phyloP scores from a whole-genome alignment of 148 eudicot species.

The Camellia granthamiana region DNA sequence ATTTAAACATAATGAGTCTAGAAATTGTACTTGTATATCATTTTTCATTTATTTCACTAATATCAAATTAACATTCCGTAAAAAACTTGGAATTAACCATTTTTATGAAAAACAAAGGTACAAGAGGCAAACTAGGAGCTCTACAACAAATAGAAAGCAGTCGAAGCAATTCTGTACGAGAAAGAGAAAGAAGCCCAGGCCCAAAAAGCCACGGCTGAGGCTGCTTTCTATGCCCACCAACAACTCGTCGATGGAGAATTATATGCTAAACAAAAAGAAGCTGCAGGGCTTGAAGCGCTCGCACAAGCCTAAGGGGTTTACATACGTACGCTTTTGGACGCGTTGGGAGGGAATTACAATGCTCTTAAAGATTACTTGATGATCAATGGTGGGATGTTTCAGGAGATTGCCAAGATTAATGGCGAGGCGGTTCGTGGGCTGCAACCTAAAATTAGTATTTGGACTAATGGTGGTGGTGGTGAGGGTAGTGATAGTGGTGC shows the following conservation, averaged over 20 bases:
- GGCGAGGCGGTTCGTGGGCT: constrained; percentile 48
- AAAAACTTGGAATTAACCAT: too few relatives aligned
- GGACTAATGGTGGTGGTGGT: constrained; percentile 40
- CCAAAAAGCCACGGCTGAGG: constrained; percentile 37
- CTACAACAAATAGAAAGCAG: constrained; percentile 52
- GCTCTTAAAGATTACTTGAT: constrained; percentile 58
- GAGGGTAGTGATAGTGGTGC: constrained; percentile 37
- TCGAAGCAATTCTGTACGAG: constrained; percentile 35
- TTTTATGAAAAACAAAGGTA: constrained; percentile 25
- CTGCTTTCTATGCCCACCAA: constrained; percentile 35
- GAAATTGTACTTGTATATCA: too few relatives aligned
- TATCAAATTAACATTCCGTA: not conserved
- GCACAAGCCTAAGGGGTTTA: constrained; percentile 42
- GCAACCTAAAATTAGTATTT: constrained; percentile 55
- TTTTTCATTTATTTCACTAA: too few relatives aligned
- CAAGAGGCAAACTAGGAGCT: constrained; percentile 74
- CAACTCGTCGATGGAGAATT: constrained; percentile 39
- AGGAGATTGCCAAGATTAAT: constrained; percentile 55
- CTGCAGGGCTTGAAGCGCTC: constrained; percentile 24
- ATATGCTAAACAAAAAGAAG: constrained; percentile 39
- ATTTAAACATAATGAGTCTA: too few relatives aligned
- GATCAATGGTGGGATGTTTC: constrained; percentile 52
- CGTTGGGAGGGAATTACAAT: constrained; percentile 34
- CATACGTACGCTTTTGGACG: constrained; percentile 12
- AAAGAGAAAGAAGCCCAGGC: constrained; percentile 34